phyloP scores from a whole-genome alignment of 179 eudicot species.

The Heliamphora pulchella region DNA sequence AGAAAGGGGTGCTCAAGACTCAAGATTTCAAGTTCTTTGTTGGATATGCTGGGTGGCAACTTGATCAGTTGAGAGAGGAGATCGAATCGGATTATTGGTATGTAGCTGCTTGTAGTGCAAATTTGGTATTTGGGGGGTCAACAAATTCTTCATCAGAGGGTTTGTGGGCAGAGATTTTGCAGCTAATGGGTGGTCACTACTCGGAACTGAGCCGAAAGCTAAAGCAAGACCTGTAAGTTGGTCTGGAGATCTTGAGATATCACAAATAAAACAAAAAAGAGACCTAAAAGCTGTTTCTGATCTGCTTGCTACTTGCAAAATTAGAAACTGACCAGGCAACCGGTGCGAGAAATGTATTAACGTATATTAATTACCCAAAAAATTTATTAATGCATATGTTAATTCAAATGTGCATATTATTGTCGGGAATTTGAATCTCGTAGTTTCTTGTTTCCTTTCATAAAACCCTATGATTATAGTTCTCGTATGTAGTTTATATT shows the following conservation, averaged over 20 bases:
- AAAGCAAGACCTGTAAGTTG: slow-evolving; percentile 47
- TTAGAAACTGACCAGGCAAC: neutral
- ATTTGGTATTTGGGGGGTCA: slow-evolving; percentile 44
- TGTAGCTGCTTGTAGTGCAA: slow-evolving; percentile 83
- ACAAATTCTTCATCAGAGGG: slow-evolving; percentile 41
- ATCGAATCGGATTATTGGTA: slow-evolving; percentile 79
- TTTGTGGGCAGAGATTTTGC: slow-evolving; percentile 90
- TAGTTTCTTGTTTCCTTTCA: neutral
- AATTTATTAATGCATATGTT: neutral
- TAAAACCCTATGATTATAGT: slow-evolving; percentile 10
- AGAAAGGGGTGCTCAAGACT: slow-evolving; percentile 70
- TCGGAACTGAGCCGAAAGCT: slow-evolving; percentile 95
- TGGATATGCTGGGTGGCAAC: slow-evolving; percentile 97
- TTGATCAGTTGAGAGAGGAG: slow-evolving; percentile 79
- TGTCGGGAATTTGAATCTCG: neutral
- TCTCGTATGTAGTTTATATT: neutral
- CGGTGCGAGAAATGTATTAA: neutral
- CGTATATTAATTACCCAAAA: no score
- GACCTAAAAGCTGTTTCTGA: slow-evolving; percentile 11
- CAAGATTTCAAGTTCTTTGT: slow-evolving; percentile 84
- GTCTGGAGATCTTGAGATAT: no score
- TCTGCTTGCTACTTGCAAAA: neutral
- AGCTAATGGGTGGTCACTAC: slow-evolving; percentile 93
- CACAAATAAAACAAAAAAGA: no score
- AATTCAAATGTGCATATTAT: slow-evolving; percentile 22